These are phyloP conservation scores for Ceratocystis papillata DNA, from an alignment of 2,329 filamentous ascomycete species.

Conservation along the genomic window DNA sequence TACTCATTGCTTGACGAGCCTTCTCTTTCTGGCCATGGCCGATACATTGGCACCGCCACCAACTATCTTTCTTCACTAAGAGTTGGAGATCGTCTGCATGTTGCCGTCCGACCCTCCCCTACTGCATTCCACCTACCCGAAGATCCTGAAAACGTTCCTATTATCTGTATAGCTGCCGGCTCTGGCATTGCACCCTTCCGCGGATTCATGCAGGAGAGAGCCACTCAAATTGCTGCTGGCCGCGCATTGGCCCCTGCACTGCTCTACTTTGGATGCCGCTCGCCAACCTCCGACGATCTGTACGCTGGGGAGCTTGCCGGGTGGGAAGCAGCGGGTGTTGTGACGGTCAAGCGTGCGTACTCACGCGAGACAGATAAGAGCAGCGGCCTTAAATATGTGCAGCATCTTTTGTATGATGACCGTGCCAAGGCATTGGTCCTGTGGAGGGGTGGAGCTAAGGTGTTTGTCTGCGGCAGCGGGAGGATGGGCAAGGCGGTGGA, in stretches of 20 bases:
- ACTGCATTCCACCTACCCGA: constrained; percentile 41
- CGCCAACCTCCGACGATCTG: constrained; percentile 38
- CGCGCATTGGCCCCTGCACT: constrained; percentile 48
- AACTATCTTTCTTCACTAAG: constrained; percentile 46
- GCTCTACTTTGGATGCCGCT: constrained; percentile 55
- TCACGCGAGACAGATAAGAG: constrained; percentile 35
- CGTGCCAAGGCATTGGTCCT: constrained; percentile 32
- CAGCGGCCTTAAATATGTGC: constrained; percentile 40
- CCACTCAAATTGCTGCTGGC: constrained; percentile 40
- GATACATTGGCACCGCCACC: constrained; percentile 50
- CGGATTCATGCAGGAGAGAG: constrained; percentile 53
- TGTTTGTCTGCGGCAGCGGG: constrained; percentile 55
- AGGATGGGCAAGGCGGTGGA: constrained; percentile 41
- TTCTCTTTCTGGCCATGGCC: constrained; percentile 40
- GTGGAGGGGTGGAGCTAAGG: constrained; percentile 39
- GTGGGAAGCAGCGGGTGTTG: constrained; percentile 52
- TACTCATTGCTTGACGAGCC: constrained; percentile 54
- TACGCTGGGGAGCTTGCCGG: constrained; percentile 47
- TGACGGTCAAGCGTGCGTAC: constrained; percentile 51
- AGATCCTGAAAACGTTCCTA: constrained; percentile 37
- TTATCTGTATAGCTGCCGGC: constrained; percentile 44
- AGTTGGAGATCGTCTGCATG: constrained; percentile 36
- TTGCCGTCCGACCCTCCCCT: constrained; percentile 40
- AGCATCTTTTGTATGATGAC: constrained; percentile 36
- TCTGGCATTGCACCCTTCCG: constrained; percentile 53